phyloP scores from a whole-genome alignment of 441 rosid genomes.

The Populus hybrid region DNA sequence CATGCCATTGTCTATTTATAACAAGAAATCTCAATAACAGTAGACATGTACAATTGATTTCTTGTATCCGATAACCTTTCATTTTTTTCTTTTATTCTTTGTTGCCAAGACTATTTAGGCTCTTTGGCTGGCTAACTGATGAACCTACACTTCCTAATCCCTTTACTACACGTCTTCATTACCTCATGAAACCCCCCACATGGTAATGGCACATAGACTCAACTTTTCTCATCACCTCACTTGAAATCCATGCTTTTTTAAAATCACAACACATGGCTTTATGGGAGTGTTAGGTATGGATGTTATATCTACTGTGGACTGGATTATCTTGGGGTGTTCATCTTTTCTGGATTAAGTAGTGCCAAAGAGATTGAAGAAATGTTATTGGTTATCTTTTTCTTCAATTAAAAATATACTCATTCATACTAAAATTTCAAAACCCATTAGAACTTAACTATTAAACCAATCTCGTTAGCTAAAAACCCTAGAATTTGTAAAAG shows the following conservation, averaged over 20 bases:
- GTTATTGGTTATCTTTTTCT: no score
- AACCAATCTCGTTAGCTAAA: no score
- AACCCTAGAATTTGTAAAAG: no score
- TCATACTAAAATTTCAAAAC: no score
- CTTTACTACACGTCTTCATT: slow-evolving; percentile 35
- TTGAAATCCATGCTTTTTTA: background rate
- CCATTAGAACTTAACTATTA: no score
- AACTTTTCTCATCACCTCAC: background rate
- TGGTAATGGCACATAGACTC: background rate
- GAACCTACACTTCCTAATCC: slow-evolving; percentile 34
- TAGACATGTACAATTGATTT: background rate
- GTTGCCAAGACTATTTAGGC: no score
- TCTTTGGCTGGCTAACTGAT: background rate
- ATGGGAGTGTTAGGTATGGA: slow-evolving; percentile 31
- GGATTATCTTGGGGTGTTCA: no score
- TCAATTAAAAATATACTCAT: no score
- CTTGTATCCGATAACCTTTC: slow-evolving; percentile 7
- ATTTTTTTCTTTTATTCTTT: no score
- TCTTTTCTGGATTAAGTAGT: no score
- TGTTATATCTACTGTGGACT: slow-evolving; percentile 31
- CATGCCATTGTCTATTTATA: no score
- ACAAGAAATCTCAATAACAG: no score
- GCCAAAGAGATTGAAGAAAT: background rate
- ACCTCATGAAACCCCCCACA: slow-evolving; percentile 33
- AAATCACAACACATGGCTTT: background rate